Percentiles rank a stretch among this genome's conserved stretches.
These are phyloP conservation scores for Lenwebbia sp. DNA, from an alignment of 345 rosid species.

Conservation along the genomic window DNA sequence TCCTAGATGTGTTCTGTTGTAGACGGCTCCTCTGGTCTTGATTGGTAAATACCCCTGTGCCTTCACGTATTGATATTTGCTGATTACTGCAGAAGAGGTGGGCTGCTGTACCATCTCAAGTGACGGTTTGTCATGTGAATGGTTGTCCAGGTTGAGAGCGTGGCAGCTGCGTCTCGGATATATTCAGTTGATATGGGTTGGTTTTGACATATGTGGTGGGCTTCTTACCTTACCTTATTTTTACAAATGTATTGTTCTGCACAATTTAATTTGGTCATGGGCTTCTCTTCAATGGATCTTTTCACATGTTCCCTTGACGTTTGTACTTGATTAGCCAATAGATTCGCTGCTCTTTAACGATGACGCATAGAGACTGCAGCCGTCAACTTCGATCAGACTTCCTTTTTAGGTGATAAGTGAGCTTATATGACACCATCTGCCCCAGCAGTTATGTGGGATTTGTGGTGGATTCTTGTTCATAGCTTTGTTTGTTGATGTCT, in stretches of 20 bases:
- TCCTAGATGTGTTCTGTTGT: no score
- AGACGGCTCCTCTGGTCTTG: no score
- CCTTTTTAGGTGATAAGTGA: neutral
- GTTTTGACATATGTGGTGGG: constrained; percentile 5
- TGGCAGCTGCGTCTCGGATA: neutral
- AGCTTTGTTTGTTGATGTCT: neutral
- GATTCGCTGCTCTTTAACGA: neutral
- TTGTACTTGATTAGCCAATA: neutral
- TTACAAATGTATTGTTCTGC: constrained; percentile 7
- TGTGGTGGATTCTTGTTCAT: neutral
- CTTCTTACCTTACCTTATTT: constrained; percentile 2
- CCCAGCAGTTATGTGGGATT: neutral
- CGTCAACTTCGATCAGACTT: neutral
- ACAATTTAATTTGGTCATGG: constrained; percentile 14
- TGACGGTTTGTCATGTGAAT: neutral
- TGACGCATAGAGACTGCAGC: neutral
- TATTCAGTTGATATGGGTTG: constrained; percentile 1
- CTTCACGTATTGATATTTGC: neutral
- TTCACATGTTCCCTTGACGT: constrained; percentile 3
- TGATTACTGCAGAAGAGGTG: neutral
- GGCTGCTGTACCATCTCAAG: neutral
- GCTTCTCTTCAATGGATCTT: constrained; percentile 14
- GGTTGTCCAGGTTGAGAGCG: constrained; percentile 4
- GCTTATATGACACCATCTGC: neutral
- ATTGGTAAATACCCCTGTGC: neutral